Conservation (phyloP, 129 eudicot genomes). For the Pulicaria dysenterica region DNA sequence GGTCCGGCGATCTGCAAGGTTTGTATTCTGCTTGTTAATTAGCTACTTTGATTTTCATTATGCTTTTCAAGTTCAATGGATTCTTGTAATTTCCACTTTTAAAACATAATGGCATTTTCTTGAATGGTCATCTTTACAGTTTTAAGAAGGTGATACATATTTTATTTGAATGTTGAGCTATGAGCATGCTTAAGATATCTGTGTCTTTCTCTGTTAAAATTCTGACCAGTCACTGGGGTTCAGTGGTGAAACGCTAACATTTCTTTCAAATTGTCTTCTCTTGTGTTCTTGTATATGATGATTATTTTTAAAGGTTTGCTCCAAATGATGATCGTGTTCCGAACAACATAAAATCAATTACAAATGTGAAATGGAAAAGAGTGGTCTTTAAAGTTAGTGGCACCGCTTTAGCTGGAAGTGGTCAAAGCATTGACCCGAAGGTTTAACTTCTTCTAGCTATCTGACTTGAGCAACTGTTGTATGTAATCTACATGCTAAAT, state of each 20-base stretch:
- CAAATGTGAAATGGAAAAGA: slow-evolving; percentile 40
- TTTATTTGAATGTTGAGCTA: neutral
- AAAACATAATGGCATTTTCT: no score
- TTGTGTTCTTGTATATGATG: slow-evolving; percentile 16
- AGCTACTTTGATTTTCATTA: no score
- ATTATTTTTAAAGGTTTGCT: slow-evolving; percentile 33
- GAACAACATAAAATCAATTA: slow-evolving; percentile 14
- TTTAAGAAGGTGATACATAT: neutral
- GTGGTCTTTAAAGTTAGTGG: slow-evolving; percentile 52
- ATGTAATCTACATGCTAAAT: slow-evolving; percentile 15
- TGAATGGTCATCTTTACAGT: neutral
- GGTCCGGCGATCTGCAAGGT: slow-evolving; percentile 41
- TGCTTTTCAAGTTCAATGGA: no score
- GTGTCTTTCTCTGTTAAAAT: no score
- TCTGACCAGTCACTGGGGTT: no score
- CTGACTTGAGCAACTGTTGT: slow-evolving; percentile 13
- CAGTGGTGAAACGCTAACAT: neutral
- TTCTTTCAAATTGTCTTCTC: neutral
- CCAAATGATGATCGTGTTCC: slow-evolving; percentile 3
- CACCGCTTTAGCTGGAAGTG: slow-evolving; percentile 42
- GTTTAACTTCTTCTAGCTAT: slow-evolving; percentile 20
- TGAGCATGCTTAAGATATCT: no score
- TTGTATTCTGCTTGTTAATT: slow-evolving; percentile 2
- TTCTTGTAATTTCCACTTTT: no score
- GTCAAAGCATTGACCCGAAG: slow-evolving; percentile 48